Evolutionary conservation across 192 early-diverging fungal genomes (phyloP).

Genomic region (Backusella tuberculispora): DNA sequence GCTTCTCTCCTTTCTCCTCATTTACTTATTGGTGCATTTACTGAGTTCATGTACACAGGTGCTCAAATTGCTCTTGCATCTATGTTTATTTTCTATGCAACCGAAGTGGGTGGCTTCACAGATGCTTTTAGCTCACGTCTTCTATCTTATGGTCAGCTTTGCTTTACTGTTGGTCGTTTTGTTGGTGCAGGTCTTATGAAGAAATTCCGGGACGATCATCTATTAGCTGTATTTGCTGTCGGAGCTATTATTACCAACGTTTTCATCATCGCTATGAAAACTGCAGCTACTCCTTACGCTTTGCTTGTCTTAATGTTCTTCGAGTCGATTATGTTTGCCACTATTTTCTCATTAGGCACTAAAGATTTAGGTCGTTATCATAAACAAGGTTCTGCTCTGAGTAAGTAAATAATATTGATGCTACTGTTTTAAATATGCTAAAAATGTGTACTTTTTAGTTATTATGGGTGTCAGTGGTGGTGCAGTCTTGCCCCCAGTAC

Average conservation of each 20-base stretch:
- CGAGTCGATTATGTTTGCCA: slow-evolving; percentile 41
- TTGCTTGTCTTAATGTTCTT: slow-evolving; percentile 41
- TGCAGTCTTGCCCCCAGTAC: slow-evolving; percentile 32
- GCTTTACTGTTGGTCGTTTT: slow-evolving; percentile 43
- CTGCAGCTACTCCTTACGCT: slow-evolving; percentile 25
- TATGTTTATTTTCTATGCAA: slow-evolving; percentile 39
- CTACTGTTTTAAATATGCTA: not conserved
- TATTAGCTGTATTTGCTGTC: slow-evolving; percentile 28
- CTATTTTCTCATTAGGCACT: slow-evolving; percentile 38
- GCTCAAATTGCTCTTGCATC: slow-evolving; percentile 41
- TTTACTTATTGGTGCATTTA: slow-evolving; percentile 29
- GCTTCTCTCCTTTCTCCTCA: slow-evolving; percentile 37
- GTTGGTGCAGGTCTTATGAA: slow-evolving; percentile 31
- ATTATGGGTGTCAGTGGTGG: slow-evolving; percentile 40
- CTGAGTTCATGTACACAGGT: slow-evolving; percentile 42
- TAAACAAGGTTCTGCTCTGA: slow-evolving; percentile 30
- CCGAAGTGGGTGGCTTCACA: slow-evolving; percentile 26
- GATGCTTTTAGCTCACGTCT: slow-evolving; percentile 20
- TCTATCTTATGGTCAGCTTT: slow-evolving; percentile 30
- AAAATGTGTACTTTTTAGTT: slow-evolving; percentile 17
- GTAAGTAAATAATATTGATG: slow-evolving; percentile 7
- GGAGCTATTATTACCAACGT: slow-evolving; percentile 23
- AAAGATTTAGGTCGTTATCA: slow-evolving; percentile 37
- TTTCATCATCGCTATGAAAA: slow-evolving; percentile 29
- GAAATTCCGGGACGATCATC: slow-evolving; percentile 21